A percentile compares a stretch with the other conserved stretches of the same genome.
Conservation (phyloP, 2,329 filamentous ascomycete genomes). For the Aureobasidium uvarum region DNA sequence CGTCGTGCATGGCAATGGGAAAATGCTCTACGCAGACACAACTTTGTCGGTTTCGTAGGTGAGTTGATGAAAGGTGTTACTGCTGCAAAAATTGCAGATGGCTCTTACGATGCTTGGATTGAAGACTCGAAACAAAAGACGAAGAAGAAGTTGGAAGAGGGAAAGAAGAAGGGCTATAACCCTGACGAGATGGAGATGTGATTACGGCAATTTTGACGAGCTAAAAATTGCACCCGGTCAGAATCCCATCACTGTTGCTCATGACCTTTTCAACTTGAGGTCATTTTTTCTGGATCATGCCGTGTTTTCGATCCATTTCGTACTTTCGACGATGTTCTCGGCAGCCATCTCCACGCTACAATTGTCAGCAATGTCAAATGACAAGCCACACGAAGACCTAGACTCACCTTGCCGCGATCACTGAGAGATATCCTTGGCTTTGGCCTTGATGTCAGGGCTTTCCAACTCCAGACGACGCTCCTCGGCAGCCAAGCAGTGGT, state of each 20-base stretch:
- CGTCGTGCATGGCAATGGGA: constrained; percentile 88
- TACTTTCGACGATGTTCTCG: neutral
- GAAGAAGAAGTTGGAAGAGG: constrained; percentile 49
- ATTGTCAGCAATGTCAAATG: neutral
- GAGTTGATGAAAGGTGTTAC: constrained; percentile 87
- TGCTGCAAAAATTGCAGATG: constrained; percentile 65
- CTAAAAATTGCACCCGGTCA: neutral
- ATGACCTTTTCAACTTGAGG: neutral
- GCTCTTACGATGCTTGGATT: constrained; percentile 70
- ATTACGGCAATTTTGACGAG: constrained; percentile 26
- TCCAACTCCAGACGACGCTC: neutral
- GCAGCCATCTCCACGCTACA: neutral
- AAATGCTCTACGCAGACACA: constrained; percentile 86
- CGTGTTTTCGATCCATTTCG: neutral
- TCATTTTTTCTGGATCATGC: neutral
- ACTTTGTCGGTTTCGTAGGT: constrained; percentile 93
- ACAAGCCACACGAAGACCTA: neutral
- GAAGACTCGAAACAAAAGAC: constrained; percentile 63
- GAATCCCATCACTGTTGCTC: neutral
- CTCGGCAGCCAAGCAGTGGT: neutral
- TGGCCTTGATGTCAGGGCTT: neutral
- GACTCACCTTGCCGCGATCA: neutral
- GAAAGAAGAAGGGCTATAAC: constrained; percentile 42
- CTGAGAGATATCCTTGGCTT: neutral
- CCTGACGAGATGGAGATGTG: constrained; percentile 43